A percentile compares a stretch with the other conserved stretches of the same genome.
These are phyloP conservation scores for Syzygium malaccense DNA, from an alignment of 441 rosid genomes.

Conservation along the genomic window DNA sequence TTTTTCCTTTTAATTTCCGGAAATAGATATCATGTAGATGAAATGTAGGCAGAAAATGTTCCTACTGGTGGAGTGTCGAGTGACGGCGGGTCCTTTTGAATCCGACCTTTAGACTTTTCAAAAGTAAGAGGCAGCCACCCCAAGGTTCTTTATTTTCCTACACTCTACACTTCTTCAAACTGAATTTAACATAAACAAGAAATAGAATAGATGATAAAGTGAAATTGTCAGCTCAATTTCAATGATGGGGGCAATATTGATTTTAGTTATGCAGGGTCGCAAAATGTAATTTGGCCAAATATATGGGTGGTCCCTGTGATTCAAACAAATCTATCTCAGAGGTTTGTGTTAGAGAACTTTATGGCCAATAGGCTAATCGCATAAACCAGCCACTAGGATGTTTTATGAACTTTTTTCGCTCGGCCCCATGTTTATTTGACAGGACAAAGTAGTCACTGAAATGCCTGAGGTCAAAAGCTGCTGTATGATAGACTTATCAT, in stretches of 20 bases:
- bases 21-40: neutral
- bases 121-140: neutral
- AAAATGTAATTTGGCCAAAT: neutral
- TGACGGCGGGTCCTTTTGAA: neutral
- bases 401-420: neutral
- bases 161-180: neutral
- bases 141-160: neutral
- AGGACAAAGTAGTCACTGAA: neutral
- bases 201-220: neutral
- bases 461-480: neutral
- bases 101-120: neutral
- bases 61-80: neutral
- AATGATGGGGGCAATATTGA: neutral
- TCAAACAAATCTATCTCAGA: neutral
- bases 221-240: neutral
- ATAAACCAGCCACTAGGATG: neutral
- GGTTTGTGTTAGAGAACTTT: neutral
- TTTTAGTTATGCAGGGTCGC: neutral
- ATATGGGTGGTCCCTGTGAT: neutral
- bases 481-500: neutral
- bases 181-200: neutral
- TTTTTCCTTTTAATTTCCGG: neutral
- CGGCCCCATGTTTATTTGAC: neutral
- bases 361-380: neutral
- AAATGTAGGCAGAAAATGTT: neutral